Base-by-base conservation (phyloP, 805 yeast genomes). In the Wickerhamiella musiphila region DNA sequence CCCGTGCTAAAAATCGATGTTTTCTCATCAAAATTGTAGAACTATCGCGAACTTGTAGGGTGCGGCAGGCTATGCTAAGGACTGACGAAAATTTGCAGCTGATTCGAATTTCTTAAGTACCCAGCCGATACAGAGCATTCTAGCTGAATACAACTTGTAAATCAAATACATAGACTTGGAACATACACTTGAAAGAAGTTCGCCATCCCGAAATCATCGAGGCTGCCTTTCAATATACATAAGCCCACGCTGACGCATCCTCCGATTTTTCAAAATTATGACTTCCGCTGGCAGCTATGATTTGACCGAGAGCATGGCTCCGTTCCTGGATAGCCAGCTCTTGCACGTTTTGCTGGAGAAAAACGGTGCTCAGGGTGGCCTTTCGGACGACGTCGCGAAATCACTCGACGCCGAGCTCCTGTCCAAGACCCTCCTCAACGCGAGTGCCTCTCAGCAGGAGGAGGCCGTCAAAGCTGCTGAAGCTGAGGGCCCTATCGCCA, bases 321-420 rank as follows among this genome's bases (percentile, higher is more conserved):
- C 70, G 27, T 73, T 68, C 45, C 52, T 73, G 44, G 81, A 73
- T 53, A 62, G 77, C 39, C 76, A 70, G 44, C 53, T 73, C 48
- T 56, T 65, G 35, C 68, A 63, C 39, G 70, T 70, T 28, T 50
- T 71, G 42, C 49, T 68, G 19, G 70, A 65, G 46, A 62, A 61
- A 28, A 55, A 63, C 31, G 57, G 60, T 20, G 40, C 47, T 31
- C 58, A 54, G 33, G 56, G 57, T 15, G 21, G 23, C 17, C n/a
- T 14, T 18, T 54, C 46, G 18, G 41, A 40, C 10, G 49, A 53
- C 18, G 48, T 57, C 9, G 70, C 73, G 31, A 41, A 45, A n/a
- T 68, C 62, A 26, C 23, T 23, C 18, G 32, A 35, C 19, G 25
- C 26, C 11, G 18, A 26, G 29, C 34, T 29, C 11, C 29, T 36